Percentiles rank a stretch among this genome's conserved stretches.
Conservation (phyloP, 129 eudicot genomes). For the Chrysanthemum lavandulifolium region DNA sequence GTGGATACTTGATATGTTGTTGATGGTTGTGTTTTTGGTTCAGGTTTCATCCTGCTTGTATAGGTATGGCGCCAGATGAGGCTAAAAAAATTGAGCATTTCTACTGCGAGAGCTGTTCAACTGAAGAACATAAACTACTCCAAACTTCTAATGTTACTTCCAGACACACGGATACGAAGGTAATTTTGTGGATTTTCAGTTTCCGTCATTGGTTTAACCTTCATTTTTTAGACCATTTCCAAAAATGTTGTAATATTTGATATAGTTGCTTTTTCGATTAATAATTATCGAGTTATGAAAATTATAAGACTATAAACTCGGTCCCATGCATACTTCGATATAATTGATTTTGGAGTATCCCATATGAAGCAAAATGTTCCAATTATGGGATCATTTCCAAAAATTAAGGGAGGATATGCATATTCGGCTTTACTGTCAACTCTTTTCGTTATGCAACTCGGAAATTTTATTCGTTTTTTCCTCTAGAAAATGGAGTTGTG, state of each 20-base stretch:
- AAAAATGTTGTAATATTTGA: neutral
- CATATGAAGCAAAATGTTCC: no score
- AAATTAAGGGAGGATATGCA: no score
- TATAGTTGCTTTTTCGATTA: neutral
- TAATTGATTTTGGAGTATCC: neutral
- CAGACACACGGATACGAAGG: slow-evolving; percentile 69
- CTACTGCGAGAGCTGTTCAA: slow-evolving; percentile 66
- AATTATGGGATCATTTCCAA: no score
- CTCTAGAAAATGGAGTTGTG: no score
- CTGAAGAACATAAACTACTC: slow-evolving; percentile 73
- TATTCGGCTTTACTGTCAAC: no score
- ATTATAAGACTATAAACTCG: neutral
- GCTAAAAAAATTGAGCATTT: slow-evolving; percentile 78
- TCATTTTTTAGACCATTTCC: neutral
- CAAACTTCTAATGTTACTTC: slow-evolving; percentile 64
- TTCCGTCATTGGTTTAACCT: neutral
- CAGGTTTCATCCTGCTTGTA: slow-evolving; percentile 98
- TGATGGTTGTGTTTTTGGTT: slow-evolving; percentile 21
- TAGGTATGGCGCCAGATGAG: slow-evolving; percentile 79
- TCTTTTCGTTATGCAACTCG: no score
- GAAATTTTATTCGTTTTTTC: no score
- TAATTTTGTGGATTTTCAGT: slow-evolving; percentile 19
- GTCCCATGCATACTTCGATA: neutral
- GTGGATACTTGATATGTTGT: slow-evolving; percentile 6
- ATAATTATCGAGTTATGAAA: neutral